A percentile compares a stretch with the other conserved stretches of the same genome.
Evolutionary conservation across 2,329 filamentous ascomycete species (phyloP).

Genomic region (Diaporthe sp.): DNA sequence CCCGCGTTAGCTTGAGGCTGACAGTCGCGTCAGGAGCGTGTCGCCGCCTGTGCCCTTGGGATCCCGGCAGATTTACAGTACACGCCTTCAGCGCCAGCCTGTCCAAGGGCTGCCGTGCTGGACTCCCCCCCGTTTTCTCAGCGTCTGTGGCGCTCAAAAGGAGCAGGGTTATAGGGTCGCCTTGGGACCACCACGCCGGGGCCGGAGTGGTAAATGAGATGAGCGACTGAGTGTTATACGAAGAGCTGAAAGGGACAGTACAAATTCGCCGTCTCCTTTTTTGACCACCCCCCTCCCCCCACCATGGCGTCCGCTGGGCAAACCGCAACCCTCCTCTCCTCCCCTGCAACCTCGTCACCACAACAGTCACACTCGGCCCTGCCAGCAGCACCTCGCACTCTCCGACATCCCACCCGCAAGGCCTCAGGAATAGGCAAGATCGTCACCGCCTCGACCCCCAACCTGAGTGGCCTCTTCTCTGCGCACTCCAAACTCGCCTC

Average conservation of each 20-base stretch:
- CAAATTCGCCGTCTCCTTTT: slow-evolving; percentile 20
- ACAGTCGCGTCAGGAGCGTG: slow-evolving; percentile 30
- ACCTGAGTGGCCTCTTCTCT: slow-evolving; percentile 67
- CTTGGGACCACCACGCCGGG: slow-evolving; percentile 26
- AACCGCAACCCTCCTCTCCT: slow-evolving; percentile 53
- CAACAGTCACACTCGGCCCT: slow-evolving; percentile 39
- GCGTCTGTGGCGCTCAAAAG: slow-evolving; percentile 19
- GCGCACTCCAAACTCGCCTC: slow-evolving; percentile 63
- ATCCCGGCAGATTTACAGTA: background rate
- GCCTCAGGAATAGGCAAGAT: slow-evolving; percentile 55
- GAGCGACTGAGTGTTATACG: slow-evolving; percentile 10
- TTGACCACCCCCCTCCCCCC: slow-evolving; percentile 32
- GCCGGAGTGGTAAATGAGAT: slow-evolving; percentile 22
- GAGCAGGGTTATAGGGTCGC: slow-evolving; percentile 26
- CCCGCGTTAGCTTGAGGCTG: slow-evolving; percentile 28
- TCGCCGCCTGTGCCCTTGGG: slow-evolving; percentile 8
- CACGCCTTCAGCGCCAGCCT: slow-evolving; percentile 10
- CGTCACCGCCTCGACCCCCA: slow-evolving; percentile 70
- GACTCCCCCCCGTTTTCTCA: background rate
- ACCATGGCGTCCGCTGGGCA: slow-evolving; percentile 53
- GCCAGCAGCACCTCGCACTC: slow-evolving; percentile 41
- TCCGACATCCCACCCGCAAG: slow-evolving; percentile 52
- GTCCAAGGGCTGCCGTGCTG: background rate
- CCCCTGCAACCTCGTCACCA: slow-evolving; percentile 43
- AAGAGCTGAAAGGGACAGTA: slow-evolving; percentile 28